phyloP scores from a whole-genome alignment of 2,329 filamentous ascomycete genomes.

The Beauveria caledonica region DNA sequence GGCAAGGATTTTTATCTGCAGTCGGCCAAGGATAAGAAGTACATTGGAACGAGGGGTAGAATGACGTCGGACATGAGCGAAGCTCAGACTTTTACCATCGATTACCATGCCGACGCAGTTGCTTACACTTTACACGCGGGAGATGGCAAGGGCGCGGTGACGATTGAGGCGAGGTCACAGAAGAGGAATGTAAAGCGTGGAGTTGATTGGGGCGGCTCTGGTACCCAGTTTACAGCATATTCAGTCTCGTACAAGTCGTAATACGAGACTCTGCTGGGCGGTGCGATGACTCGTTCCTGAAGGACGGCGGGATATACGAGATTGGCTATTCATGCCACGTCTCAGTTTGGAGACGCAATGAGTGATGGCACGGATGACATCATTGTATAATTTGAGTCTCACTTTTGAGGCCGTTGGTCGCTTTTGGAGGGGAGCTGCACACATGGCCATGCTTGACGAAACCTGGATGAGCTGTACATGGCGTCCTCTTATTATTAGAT shows the following conservation, averaged over 20 bases:
- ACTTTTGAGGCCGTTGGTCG: neutral
- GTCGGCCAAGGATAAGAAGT: conserved; percentile 21
- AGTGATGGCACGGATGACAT: neutral
- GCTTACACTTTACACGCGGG: neutral
- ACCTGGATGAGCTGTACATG: neutral
- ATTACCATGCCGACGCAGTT: neutral
- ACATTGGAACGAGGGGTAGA: conserved; percentile 10
- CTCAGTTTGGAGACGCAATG: neutral
- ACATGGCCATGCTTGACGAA: neutral
- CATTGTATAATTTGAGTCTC: neutral
- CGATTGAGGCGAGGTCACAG: neutral
- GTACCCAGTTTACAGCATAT: neutral
- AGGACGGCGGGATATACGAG: neutral
- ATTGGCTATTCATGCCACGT: neutral
- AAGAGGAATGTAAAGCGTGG: neutral
- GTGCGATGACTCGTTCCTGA: neutral
- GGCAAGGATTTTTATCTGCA: conserved; percentile 17
- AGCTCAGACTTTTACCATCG: conserved; percentile 1
- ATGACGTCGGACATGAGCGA: conserved; percentile 7
- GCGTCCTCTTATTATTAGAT: neutral
- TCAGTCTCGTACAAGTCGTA: conserved; percentile 5
- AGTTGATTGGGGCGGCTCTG: neutral
- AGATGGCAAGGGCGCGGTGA: neutral
- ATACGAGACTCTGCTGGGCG: too few species aligned
- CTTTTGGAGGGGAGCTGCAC: neutral